Evolutionary conservation across 1,284 basidiomycete genomes (phyloP), one percentile per base, ranked within the genome.

Genomic region (Waitea zeae): DNA sequence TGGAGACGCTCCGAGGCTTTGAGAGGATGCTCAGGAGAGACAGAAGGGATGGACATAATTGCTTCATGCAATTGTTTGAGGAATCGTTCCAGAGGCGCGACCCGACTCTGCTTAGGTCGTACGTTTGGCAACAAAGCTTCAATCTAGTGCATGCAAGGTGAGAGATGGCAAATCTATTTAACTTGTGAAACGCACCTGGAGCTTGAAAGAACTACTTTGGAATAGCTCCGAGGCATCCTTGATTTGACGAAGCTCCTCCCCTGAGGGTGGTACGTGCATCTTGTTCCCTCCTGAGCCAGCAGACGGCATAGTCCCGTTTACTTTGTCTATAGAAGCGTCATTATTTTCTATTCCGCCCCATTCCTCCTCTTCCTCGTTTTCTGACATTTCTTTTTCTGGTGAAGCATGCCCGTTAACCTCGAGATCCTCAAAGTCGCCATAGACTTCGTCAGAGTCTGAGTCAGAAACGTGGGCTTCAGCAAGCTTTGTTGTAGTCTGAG

Each of bases 141-240:
- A 41, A 92, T 77, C 81, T 86, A 47, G 3, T n/a, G 2, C 5
- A 13, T 12, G 20, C 20, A 18, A 24, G 20, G 19, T 15, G 22
- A n/a, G 4, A 34, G 15, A 5, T 12, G 12, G 24, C 11, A 17
- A 12, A 4, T 29, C 29, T 20, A 19, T 22, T 17, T 7, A 14
- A 15, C 33, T 12, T 4, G 14, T 2, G 29, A 24, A 12, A 45
- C 59, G 27, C 35, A 79, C 81, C 62, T 88, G 79, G 5, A 89
- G 62, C 50, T 86, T 88, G 59, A 95, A 87, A 1, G 87, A 69
- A 36, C 69, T 82, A 1, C 86, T 90, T 45, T 70, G 66, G 49
- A 81, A 87, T 12, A 95, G 61, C 39, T 88, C 77, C 17, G 71
- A 62, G 5, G 87, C 72, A 49, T 86, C 71, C 49, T 77, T 80